Evolutionary conservation across 2,329 filamentous ascomycete genomes (phyloP).

Genomic region (Aspergillus texensis): DNA sequence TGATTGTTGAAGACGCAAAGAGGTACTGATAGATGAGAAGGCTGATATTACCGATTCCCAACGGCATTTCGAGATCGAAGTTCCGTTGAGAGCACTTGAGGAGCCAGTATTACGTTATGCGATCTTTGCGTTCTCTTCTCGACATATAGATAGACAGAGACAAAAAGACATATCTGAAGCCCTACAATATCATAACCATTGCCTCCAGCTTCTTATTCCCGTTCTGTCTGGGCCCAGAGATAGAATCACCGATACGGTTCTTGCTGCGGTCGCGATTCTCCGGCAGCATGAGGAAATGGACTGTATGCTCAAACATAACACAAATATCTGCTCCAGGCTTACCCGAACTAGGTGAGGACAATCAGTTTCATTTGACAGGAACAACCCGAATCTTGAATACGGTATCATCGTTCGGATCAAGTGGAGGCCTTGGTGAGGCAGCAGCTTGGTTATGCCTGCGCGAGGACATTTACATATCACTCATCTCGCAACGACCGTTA

Average conservation of each 20-base stretch:
- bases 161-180: slow-evolving; percentile 29
- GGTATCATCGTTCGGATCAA: slow-evolving; percentile 40
- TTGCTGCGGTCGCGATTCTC: slow-evolving; percentile 37
- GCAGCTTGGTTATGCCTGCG: slow-evolving; percentile 44
- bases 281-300: slow-evolving; percentile 42
- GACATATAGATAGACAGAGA: slow-evolving; percentile 33
- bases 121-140: slow-evolving; percentile 38
- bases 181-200: slow-evolving; percentile 36
- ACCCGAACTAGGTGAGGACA: slow-evolving; percentile 30
- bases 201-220: slow-evolving; percentile 38
- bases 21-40: slow-evolving; percentile 15
- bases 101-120: slow-evolving; percentile 36
- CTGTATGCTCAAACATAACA: slow-evolving; percentile 13
- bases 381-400: slow-evolving; percentile 41
- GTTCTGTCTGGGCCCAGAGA: slow-evolving; percentile 31
- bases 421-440: slow-evolving; percentile 42
- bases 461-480: slow-evolving; percentile 43
- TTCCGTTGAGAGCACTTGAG: slow-evolving; percentile 33
- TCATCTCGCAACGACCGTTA: slow-evolving; percentile 37
- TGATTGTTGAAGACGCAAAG: not conserved
- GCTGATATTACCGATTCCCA: slow-evolving; percentile 36
- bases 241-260: slow-evolving; percentile 32
- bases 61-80: slow-evolving; percentile 35
- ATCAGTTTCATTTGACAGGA: slow-evolving; percentile 39
- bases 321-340: not conserved